A percentile compares a stretch with the other conserved stretches of the same genome.
Evolutionary conservation across 2,329 filamentous ascomycete species (phyloP).

Genomic region (Xylaria sp.): DNA sequence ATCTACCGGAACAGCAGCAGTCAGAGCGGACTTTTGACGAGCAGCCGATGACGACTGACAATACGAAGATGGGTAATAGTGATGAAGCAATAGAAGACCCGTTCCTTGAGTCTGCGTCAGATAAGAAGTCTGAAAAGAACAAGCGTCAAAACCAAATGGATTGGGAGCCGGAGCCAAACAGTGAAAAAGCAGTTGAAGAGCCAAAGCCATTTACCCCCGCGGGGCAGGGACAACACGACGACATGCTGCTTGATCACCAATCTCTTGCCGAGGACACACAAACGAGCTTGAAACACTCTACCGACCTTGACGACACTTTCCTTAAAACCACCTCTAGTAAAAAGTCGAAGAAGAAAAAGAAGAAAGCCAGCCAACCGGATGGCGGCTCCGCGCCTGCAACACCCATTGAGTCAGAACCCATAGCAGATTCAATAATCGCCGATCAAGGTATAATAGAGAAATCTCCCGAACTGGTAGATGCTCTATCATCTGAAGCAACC

Average conservation of each 20-base stretch:
- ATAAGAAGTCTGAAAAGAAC: constrained; percentile 18
- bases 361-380: constrained; percentile 39
- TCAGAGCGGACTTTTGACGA: constrained; percentile 33
- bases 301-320: constrained; percentile 35
- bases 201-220: constrained; percentile 20
- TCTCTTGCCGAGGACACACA: constrained; percentile 38
- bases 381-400: constrained; percentile 30
- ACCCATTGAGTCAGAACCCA: constrained; percentile 28
- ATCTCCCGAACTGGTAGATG: constrained; percentile 8
- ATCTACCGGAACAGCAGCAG: constrained; percentile 34
- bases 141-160: constrained; percentile 33
- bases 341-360: constrained; percentile 51
- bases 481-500: constrained; percentile 15
- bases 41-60: constrained; percentile 31
- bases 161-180: constrained; percentile 31
- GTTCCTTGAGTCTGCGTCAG: constrained; percentile 29
- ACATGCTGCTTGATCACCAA: constrained; percentile 35
- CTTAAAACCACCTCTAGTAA: constrained; percentile 38
- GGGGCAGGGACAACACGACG: constrained; percentile 33
- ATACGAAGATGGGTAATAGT: constrained; percentile 28
- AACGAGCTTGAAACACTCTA: constrained; percentile 41
- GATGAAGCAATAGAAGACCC: constrained; percentile 25
- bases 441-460: constrained; percentile 13
- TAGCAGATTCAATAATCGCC: constrained; percentile 27
- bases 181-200: constrained; percentile 27